phyloP scores from a whole-genome alignment of 2,329 filamentous ascomycete species.

The Colletotrichum liaoningense region DNA sequence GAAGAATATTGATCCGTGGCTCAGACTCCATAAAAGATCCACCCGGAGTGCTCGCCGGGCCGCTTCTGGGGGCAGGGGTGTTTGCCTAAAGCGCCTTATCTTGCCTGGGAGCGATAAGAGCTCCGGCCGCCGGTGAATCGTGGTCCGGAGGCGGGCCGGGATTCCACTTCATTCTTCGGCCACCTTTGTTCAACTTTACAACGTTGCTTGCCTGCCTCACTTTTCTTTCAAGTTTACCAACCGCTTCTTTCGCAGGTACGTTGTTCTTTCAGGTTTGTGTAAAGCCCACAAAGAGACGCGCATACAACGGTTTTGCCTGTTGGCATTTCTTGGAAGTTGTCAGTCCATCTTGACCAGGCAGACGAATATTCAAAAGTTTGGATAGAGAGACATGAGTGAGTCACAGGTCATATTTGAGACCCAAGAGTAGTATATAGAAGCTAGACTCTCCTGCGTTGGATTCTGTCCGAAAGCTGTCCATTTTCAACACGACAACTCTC shows the following conservation, averaged over 20 bases:
- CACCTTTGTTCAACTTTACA: not conserved
- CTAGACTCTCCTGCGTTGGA: not conserved
- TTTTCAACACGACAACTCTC: not conserved
- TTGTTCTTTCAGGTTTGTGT: not conserved
- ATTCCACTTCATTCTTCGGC: slow-evolving; percentile 23
- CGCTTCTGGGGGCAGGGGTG: not conserved
- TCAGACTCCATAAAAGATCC: slow-evolving; percentile 18
- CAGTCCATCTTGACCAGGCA: not conserved
- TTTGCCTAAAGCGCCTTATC: not conserved
- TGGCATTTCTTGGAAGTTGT: not conserved
- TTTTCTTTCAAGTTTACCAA: not conserved
- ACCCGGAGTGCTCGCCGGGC: slow-evolving; percentile 24
- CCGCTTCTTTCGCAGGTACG: not conserved
- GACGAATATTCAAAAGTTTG: not conserved
- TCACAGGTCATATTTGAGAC: not conserved
- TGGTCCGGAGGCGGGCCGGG: slow-evolving; percentile 26
- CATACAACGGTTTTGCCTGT: not conserved
- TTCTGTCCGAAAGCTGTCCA: not conserved
- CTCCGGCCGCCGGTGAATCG: slow-evolving; percentile 25
- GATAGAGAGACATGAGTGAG: not conserved
- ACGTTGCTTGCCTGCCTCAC: not conserved
- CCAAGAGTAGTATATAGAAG: not conserved
- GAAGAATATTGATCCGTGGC: slow-evolving; percentile 49
- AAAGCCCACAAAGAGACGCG: not conserved
- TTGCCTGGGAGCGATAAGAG: slow-evolving; percentile 1